Conservation (phyloP, 2,329 filamentous ascomycete species). For the Tricladium varicosporioides region DNA sequence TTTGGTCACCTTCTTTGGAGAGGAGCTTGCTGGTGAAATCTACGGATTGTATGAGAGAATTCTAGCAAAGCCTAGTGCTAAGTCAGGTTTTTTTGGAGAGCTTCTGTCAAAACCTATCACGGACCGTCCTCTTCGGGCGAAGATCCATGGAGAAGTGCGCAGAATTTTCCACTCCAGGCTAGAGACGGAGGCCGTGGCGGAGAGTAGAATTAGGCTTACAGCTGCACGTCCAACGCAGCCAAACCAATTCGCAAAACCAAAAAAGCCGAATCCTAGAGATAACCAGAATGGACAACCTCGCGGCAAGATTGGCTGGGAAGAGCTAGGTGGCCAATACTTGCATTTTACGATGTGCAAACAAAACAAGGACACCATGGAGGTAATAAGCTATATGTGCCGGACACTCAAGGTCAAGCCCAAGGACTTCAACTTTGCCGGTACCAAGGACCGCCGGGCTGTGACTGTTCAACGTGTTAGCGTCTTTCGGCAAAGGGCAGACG, state of each 20-base stretch:
- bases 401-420: constrained; percentile 57
- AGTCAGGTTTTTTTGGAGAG: constrained; percentile 52
- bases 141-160: constrained; percentile 57
- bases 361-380: constrained; percentile 77
- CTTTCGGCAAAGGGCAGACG: constrained; percentile 56
- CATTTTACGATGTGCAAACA: constrained; percentile 76
- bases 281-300: constrained; percentile 17
- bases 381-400: constrained; percentile 58
- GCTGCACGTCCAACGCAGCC: constrained; percentile 38
- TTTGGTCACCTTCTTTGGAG: constrained; percentile 49
- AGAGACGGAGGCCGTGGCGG: constrained; percentile 58
- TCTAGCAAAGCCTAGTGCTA: constrained; percentile 50
- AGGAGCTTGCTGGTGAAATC: constrained; percentile 47
- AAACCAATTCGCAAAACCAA: constrained; percentile 9
- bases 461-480: constrained; percentile 66
- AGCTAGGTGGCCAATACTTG: constrained; percentile 67
- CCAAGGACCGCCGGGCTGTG: constrained; percentile 68
- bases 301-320: constrained; percentile 57
- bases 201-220: constrained; percentile 57
- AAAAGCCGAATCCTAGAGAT: constrained; percentile 15
- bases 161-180: constrained; percentile 62
- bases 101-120: constrained; percentile 52
- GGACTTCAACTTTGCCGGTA: constrained; percentile 67
- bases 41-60: constrained; percentile 54
- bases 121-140: constrained; percentile 60